Evolutionary conservation across 2,329 filamentous ascomycete species (phyloP).

Genomic region (Alternaria ethzedia): DNA sequence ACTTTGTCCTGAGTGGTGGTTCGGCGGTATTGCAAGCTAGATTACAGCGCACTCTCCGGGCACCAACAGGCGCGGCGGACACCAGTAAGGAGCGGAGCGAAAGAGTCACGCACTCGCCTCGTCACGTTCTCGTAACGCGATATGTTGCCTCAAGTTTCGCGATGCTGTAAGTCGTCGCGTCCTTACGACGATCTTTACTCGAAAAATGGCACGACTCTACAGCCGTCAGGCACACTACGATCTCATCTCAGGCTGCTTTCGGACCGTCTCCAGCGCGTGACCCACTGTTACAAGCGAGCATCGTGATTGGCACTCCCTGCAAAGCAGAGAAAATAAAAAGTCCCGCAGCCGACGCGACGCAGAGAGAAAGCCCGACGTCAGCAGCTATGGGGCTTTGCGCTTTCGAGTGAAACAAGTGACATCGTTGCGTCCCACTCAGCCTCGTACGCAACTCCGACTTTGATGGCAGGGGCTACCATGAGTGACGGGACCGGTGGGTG

Average conservation of each 20-base stretch:
- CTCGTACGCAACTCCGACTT: conserved; percentile 13
- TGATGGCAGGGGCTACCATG: conserved; percentile 8
- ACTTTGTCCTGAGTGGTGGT: background rate
- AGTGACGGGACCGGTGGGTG: background rate
- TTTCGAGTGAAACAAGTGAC: conserved; percentile 14
- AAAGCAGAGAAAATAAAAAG: conserved; percentile 7
- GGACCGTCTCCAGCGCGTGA: conserved; percentile 17
- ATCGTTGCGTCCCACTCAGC: conserved; percentile 2
- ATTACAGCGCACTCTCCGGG: background rate
- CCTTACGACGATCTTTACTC: conserved; percentile 22
- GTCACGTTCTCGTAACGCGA: conserved; percentile 5
- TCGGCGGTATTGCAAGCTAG: conserved; percentile 9
- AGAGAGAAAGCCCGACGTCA: conserved; percentile 16
- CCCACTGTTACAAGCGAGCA: conserved; percentile 2
- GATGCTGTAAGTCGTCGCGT: conserved; percentile 33
- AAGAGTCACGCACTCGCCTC: conserved; percentile 4
- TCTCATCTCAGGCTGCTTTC: conserved; percentile 17
- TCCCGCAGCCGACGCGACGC: conserved; percentile 8
- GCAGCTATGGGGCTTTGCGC: conserved; percentile 1
- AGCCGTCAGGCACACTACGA: conserved; percentile 22
- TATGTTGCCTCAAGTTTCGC: conserved; percentile 28
- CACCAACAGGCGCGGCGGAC: conserved; percentile 1
- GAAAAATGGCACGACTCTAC: conserved; percentile 8
- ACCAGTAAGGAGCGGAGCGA: background rate
- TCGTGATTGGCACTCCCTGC: conserved; percentile 14